Evolutionary conservation across 2,329 filamentous ascomycete species (phyloP), one percentile per base, ranked within the genome.

Genomic region (Hansfordia pulvinata): DNA sequence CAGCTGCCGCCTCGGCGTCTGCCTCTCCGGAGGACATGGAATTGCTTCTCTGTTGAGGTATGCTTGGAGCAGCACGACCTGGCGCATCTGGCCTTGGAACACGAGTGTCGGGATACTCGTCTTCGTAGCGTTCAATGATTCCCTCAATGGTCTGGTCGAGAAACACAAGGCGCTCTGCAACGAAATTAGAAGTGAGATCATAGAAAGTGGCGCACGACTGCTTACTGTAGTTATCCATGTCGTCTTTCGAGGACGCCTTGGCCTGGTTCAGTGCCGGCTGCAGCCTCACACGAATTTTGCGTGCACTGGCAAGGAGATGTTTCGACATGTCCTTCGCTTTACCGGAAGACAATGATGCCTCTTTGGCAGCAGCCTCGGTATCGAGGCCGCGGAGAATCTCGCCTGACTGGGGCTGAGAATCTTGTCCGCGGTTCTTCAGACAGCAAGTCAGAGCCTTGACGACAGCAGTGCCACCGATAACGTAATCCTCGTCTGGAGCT

Each of bases 101-200:
- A 19, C 83, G 74, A 1, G 82, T 92, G 46, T 96, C 88, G 0
- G 90, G 90, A 42, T 85, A 96, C 51, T 96, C 88, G 47, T 93
- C 81, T 50, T 96, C 90, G 47, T 96, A 98, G 16, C 90, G 79
- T 47, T 83, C 76, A 44, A 96, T 96, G 56, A 96, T 94, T 38
- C 79, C 77, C 42, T 85, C 69, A 8, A 98, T 64, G 0, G 90
- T 96, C 33, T 79, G 64, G 42, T 94, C 85, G 17, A 98, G 69
- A 66, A 93, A 93, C 22, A 78, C 62, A 12, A 96, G 68, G 25
- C 80, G 78, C 19, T 73, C 76, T 81, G 33, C n/a, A 12, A 23
- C 10, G 17, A 17, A 23, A 12, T 37, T 29, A 17, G 12, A 13
- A 9, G 19, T 11, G 2, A 28, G 10, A 27, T 6, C 8, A 21